Conservation (phyloP, 495 filamentous ascomycete species). For the Apodospora peruviana region DNA sequence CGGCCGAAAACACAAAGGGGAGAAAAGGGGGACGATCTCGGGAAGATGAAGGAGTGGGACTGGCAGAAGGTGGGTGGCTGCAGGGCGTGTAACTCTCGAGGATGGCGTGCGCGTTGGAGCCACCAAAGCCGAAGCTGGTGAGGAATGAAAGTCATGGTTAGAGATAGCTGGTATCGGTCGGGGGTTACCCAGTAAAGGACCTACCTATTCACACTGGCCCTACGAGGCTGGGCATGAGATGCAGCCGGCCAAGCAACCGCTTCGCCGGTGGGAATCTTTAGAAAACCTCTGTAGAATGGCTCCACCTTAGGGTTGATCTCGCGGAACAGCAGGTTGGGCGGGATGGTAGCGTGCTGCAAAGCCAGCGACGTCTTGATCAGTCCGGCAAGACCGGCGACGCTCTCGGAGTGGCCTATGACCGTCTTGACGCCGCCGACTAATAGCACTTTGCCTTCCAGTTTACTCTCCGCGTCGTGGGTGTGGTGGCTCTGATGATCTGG, state of each 20-base stretch:
- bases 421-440: slow-evolving; percentile 46
- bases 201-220: neutral
- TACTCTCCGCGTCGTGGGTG: slow-evolving; percentile 33
- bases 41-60: neutral
- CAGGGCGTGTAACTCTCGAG: slow-evolving; percentile 23
- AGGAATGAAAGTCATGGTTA: slow-evolving; percentile 16
- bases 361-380: slow-evolving; percentile 42
- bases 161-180: slow-evolving; percentile 5
- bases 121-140: slow-evolving; percentile 41
- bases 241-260: slow-evolving; percentile 14
- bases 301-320: neutral
- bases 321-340: slow-evolving; percentile 18
- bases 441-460: slow-evolving; percentile 36
- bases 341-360: slow-evolving; percentile 41
- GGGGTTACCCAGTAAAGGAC: too few species aligned
- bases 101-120: slow-evolving; percentile 35
- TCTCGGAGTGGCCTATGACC: slow-evolving; percentile 53
- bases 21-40: neutral
- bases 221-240: neutral
- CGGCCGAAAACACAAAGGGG: neutral
- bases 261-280: slow-evolving; percentile 13
- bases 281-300: neutral
- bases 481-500: slow-evolving; percentile 15
- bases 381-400: slow-evolving; percentile 42
- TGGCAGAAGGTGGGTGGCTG: neutral